phyloP scores from a whole-genome alignment of 2,329 filamentous ascomycete species.

The Ceratocystis colombiana region DNA sequence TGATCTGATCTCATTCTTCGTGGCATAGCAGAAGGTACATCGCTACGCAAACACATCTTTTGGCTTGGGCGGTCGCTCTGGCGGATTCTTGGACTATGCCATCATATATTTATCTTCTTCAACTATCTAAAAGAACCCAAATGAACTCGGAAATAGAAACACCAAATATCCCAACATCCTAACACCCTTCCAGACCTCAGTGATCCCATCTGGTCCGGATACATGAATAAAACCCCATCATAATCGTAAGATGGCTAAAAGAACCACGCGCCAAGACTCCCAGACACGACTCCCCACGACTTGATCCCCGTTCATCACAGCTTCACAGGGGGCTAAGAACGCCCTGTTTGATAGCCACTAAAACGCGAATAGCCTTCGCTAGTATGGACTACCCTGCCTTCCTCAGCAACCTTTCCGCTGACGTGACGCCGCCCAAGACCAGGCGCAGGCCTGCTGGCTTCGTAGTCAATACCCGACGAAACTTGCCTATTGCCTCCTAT shows the following conservation, averaged over 20 bases:
- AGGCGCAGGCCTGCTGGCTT: constrained; percentile 30
- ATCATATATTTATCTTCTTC: not conserved
- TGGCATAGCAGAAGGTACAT: too few relatives aligned
- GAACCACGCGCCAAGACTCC: not conserved
- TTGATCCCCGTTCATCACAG: not conserved
- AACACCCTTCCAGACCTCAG: not conserved
- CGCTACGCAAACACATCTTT: too few relatives aligned
- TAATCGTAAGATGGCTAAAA: constrained; percentile 6
- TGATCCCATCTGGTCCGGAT: not conserved
- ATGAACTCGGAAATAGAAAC: too few relatives aligned
- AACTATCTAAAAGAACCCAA: too few relatives aligned
- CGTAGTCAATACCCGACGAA: constrained; percentile 50
- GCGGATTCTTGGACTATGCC: too few relatives aligned
- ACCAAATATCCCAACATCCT: too few relatives aligned
- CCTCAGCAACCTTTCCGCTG: constrained; percentile 63
- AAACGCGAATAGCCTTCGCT: constrained; percentile 1
- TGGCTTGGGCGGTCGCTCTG: too few relatives aligned
- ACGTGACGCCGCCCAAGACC: constrained; percentile 48
- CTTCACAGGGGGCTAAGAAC: not conserved
- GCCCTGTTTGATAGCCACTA: not conserved
- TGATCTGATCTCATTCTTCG: too few relatives aligned
- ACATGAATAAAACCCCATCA: constrained; percentile 4
- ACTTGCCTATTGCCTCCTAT: constrained; percentile 44
- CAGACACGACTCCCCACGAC: not conserved
- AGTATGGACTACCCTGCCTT: constrained; percentile 41